phyloP scores from a whole-genome alignment of 306 rosid species.

The Cucumis sativus region DNA sequence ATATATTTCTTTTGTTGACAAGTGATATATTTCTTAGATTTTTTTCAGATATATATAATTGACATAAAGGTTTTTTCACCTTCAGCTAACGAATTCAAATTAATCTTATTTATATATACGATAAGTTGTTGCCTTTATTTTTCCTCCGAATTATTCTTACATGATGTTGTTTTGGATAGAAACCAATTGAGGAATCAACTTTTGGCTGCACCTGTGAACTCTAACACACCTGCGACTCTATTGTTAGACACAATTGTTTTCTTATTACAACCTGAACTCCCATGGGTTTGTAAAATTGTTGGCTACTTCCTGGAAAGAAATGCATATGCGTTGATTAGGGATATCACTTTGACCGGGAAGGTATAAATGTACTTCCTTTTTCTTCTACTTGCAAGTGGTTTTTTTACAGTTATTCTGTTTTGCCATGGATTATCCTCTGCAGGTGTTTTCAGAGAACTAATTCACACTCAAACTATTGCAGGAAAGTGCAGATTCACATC shows the following conservation, averaged over 20 bases:
- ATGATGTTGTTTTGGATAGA: slow-evolving; percentile 33
- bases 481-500: slow-evolving; percentile 28
- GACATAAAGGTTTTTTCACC: neutral
- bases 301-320: slow-evolving; percentile 58
- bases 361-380: slow-evolving; percentile 25
- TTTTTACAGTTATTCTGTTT: neutral
- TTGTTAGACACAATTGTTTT: slow-evolving; percentile 56
- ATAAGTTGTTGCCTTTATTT: neutral
- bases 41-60: neutral
- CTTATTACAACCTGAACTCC: slow-evolving; percentile 59
- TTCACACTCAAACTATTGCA: slow-evolving; percentile 26
- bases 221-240: slow-evolving; percentile 31
- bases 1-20: neutral
- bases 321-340: slow-evolving; percentile 52
- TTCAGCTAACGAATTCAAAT: neutral
- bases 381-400: neutral
- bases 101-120: neutral
- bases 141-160: slow-evolving; percentile 13
- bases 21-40: neutral
- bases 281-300: slow-evolving; percentile 79
- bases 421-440: neutral
- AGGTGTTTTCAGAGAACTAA: neutral
- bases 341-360: slow-evolving; percentile 59
- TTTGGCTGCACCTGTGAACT: slow-evolving; percentile 37
- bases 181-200: slow-evolving; percentile 56